These are phyloP conservation scores for Jackrogersella minutella DNA, from an alignment of 495 filamentous ascomycete genomes.

Conservation along the genomic window DNA sequence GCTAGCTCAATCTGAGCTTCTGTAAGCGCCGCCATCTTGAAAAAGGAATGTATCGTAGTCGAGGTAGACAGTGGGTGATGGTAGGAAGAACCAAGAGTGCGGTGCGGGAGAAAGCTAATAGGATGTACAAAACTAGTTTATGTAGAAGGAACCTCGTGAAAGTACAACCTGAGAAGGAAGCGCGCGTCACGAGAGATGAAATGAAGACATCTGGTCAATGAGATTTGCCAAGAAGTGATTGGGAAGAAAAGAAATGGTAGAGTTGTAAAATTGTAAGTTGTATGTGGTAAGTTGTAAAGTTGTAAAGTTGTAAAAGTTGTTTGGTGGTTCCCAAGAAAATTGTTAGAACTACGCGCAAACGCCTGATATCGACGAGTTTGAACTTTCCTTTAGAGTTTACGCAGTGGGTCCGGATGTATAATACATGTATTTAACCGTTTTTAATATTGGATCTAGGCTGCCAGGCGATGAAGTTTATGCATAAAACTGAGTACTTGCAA, in stretches of 20 bases:
- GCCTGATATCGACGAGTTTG: conserved; percentile 23
- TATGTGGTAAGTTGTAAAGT: too few species aligned
- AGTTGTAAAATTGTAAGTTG: conserved; percentile 18
- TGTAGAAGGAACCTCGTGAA: conserved; percentile 1
- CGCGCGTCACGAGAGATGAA: conserved; percentile 4
- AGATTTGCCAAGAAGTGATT: not conserved
- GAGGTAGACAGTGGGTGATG: conserved; percentile 20
- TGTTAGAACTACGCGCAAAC: conserved; percentile 33
- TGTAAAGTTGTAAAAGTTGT: conserved; percentile 29
- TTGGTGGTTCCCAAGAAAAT: too few species aligned
- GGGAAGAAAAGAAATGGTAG: conserved; percentile 4
- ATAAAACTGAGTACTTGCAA: not conserved
- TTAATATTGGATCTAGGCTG: not conserved
- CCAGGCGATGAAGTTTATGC: not conserved
- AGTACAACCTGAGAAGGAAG: conserved; percentile 11
- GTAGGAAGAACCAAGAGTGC: not conserved
- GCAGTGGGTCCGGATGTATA: conserved; percentile 3
- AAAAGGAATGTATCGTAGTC: conserved; percentile 4
- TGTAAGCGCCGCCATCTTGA: conserved; percentile 47
- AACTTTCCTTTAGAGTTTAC: conserved; percentile 26
- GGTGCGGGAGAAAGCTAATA: not conserved
- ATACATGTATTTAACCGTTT: not conserved
- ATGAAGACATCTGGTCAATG: conserved; percentile 10
- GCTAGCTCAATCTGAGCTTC: conserved; percentile 53
- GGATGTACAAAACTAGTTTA: conserved; percentile 9